Conservation (phyloP, 2,329 filamentous ascomycete species). For the Thelonectria discophora region DNA sequence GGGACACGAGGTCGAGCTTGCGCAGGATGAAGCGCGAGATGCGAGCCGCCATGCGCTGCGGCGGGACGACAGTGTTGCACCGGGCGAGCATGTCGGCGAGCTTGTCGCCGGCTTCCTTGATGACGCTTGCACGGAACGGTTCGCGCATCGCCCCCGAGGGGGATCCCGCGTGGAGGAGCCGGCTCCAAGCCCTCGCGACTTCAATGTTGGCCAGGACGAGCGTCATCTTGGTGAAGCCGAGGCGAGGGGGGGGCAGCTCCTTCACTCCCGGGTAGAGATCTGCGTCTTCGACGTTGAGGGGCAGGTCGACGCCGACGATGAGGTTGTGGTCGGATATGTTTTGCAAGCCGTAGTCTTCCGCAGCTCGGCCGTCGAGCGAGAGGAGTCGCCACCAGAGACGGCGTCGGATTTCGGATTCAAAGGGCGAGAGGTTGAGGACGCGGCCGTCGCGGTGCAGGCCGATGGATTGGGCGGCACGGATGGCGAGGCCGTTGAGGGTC, state of each 20-base stretch:
- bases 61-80: slow-evolving; percentile 63
- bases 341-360: slow-evolving; percentile 64
- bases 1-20: slow-evolving; percentile 60
- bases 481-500: slow-evolving; percentile 54
- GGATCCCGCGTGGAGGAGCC: slow-evolving; percentile 34
- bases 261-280: slow-evolving; percentile 58
- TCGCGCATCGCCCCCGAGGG: slow-evolving; percentile 28
- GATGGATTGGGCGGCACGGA: slow-evolving; percentile 58
- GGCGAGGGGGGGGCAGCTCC: slow-evolving; percentile 55
- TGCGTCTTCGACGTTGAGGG: slow-evolving; percentile 64
- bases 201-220: slow-evolving; percentile 64
- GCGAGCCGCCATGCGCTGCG: slow-evolving; percentile 44
- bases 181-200: slow-evolving; percentile 47
- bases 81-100: slow-evolving; percentile 38
- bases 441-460: slow-evolving; percentile 63
- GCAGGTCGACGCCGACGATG: slow-evolving; percentile 57
- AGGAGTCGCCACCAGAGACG: slow-evolving; percentile 65
- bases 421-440: slow-evolving; percentile 57
- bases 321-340: slow-evolving; percentile 18
- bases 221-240: slow-evolving; percentile 66
- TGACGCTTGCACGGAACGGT: slow-evolving; percentile 51
- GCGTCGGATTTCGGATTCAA: slow-evolving; percentile 64
- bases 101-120: slow-evolving; percentile 52
- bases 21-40: slow-evolving; percentile 43
- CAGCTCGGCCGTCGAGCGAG: slow-evolving; percentile 58